Conservation (phyloP, 306 rosid genomes). For the Acacia crassicarpa region DNA sequence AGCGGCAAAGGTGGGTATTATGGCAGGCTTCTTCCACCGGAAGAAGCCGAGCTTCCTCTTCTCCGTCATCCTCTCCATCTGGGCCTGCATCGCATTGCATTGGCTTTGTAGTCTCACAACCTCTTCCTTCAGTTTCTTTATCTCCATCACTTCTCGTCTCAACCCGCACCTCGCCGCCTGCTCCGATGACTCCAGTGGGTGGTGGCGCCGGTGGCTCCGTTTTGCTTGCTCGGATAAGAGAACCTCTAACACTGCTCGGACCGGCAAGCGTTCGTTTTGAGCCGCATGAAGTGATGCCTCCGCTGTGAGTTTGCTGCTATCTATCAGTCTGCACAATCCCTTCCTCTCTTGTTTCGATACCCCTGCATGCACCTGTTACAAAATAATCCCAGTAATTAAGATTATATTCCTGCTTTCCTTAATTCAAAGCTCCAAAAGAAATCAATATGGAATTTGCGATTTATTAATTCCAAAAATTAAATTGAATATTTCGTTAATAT, state of each 20-base stretch:
- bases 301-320: slow-evolving; percentile 74
- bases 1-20: background rate
- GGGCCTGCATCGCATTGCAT: slow-evolving; percentile 64
- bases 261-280: slow-evolving; percentile 86
- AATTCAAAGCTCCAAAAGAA: background rate
- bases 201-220: slow-evolving; percentile 39
- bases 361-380: slow-evolving; percentile 71
- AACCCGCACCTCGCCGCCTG: slow-evolving; percentile 48
- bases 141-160: slow-evolving; percentile 70
- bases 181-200: slow-evolving; percentile 21
- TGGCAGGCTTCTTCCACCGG: slow-evolving; percentile 69
- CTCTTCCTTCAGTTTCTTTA: slow-evolving; percentile 76
- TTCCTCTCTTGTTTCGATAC: slow-evolving; percentile 78
- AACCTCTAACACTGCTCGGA: slow-evolving; percentile 86
- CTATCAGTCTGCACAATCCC: slow-evolving; percentile 68
- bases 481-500: background rate
- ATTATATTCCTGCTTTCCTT: background rate
- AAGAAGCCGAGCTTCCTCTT: slow-evolving; percentile 50
- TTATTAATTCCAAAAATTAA: background rate
- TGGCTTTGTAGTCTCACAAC: slow-evolving; percentile 66
- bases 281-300: slow-evolving; percentile 94
- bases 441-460: background rate
- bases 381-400: background rate
- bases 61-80: slow-evolving; percentile 60
- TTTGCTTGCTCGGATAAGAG: slow-evolving; percentile 80